A percentile compares a stretch with the other conserved stretches of the same genome.
Conservation (phyloP, 2,329 filamentous ascomycete species). For the Fusarium udum region DNA sequence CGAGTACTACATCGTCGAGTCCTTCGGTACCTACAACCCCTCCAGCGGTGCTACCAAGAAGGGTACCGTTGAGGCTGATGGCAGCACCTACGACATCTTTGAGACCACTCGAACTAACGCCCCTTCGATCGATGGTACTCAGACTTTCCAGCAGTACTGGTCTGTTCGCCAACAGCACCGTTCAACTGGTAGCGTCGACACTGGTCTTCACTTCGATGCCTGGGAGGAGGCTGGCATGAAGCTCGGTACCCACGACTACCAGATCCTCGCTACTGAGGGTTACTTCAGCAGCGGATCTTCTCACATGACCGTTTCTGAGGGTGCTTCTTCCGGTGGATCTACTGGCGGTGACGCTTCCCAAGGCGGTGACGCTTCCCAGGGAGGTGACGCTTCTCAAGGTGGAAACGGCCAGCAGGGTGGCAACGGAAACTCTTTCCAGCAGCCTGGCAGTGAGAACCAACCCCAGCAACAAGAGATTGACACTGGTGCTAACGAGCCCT, state of each 20-base stretch:
- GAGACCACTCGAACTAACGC: conserved; percentile 51
- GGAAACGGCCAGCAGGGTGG: conserved; percentile 1
- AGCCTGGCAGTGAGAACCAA: conserved; percentile 3
- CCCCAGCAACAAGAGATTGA: conserved; percentile 7
- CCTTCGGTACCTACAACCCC: conserved; percentile 47
- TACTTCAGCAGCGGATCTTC: conserved; percentile 61
- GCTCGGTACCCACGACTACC: conserved; percentile 61
- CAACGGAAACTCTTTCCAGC: conserved; percentile 6
- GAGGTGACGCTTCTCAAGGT: background rate
- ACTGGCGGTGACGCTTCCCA: background rate
- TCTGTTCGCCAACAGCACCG: conserved; percentile 60
- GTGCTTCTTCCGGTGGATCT: background rate
- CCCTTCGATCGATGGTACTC: conserved; percentile 59
- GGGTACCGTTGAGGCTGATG: conserved; percentile 49
- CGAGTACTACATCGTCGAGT: conserved; percentile 53
- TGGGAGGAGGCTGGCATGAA: conserved; percentile 60
- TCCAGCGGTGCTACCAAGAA: conserved; percentile 45
- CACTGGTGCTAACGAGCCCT: conserved; percentile 8
- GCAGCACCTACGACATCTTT: conserved; percentile 52
- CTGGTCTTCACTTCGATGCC: conserved; percentile 61
- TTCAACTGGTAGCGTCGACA: conserved; percentile 59
- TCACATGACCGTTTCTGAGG: conserved; percentile 54
- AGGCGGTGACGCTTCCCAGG: background rate
- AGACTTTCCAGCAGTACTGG: conserved; percentile 64
- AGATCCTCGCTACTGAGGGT: conserved; percentile 65